Conservation (phyloP, 1,284 basidiomycete species). For the Malassezia caprae region DNA sequence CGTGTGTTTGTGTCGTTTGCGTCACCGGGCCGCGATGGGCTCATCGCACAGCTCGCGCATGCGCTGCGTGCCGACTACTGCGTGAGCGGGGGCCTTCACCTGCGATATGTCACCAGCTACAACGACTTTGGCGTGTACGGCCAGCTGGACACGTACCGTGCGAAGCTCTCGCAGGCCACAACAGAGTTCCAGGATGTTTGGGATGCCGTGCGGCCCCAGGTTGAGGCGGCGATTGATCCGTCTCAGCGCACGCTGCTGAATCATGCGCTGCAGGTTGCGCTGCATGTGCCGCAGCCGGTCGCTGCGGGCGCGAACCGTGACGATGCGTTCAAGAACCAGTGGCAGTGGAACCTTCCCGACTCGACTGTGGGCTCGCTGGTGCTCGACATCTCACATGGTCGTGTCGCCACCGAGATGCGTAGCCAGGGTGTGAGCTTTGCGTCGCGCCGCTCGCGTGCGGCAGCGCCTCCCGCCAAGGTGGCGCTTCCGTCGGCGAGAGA, state of each 20-base stretch:
- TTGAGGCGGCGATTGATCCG: conserved; percentile 82
- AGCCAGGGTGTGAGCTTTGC: conserved; percentile 94
- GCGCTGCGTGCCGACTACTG: conserved; percentile 88
- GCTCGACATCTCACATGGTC: conserved; percentile 77
- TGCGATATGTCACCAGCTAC: conserved; percentile 89
- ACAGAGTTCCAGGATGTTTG: conserved; percentile 80
- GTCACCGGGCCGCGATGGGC: conserved; percentile 80
- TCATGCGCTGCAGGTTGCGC: conserved; percentile 76
- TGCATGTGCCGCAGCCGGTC: conserved; percentile 58
- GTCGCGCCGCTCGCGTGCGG: conserved; percentile 58
- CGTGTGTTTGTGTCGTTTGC: conserved; percentile 86
- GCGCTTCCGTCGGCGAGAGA: conserved; percentile 9
- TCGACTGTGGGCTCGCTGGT: conserved; percentile 81
- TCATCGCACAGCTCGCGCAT: conserved; percentile 79
- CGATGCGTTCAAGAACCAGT: conserved; percentile 60
- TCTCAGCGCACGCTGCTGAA: conserved; percentile 77
- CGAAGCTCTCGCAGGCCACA: conserved; percentile 69
- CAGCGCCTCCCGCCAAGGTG: neutral
- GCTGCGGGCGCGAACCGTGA: conserved; percentile 57
- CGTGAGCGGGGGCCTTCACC: conserved; percentile 87
- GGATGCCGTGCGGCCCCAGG: conserved; percentile 83
- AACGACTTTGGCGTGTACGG: conserved; percentile 91
- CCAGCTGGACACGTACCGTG: conserved; percentile 77
- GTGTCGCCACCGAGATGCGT: conserved; percentile 81
- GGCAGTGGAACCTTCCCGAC: conserved; percentile 95